Evolutionary conservation across 148 eudicot genomes (phyloP).

Genomic region (Silene uniflora): DNA sequence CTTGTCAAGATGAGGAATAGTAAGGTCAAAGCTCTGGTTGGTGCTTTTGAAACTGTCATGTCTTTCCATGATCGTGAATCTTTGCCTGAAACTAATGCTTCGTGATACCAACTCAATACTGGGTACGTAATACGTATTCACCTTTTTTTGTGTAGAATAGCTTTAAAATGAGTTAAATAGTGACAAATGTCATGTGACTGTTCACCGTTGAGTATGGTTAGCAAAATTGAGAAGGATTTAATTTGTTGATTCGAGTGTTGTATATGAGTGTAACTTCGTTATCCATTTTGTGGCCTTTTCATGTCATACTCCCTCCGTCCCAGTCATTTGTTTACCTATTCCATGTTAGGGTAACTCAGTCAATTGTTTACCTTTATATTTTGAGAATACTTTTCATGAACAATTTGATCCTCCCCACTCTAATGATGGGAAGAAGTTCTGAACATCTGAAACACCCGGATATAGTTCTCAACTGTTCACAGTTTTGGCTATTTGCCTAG

Average conservation of each 20-base stretch:
- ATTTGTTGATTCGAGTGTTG: conserved; percentile 12
- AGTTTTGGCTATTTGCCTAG: background rate
- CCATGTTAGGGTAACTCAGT: too few relatives aligned
- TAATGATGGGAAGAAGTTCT: background rate
- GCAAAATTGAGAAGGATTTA: conserved; percentile 14
- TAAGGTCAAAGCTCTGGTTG: conserved; percentile 79
- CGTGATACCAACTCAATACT: conserved; percentile 19
- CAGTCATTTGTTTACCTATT: too few relatives aligned
- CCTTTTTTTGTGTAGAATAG: conserved; percentile 14
- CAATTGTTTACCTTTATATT: too few relatives aligned
- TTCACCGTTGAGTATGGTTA: conserved; percentile 6
- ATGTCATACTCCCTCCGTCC: too few relatives aligned
- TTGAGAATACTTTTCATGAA: too few relatives aligned
- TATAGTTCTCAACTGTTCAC: background rate
- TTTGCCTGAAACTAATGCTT: conserved; percentile 28
- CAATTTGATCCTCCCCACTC: too few relatives aligned
- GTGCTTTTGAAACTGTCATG: conserved; percentile 70
- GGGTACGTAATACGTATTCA: conserved; percentile 12
- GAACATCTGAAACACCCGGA: background rate
- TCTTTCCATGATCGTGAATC: conserved; percentile 42
- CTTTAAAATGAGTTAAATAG: conserved; percentile 15
- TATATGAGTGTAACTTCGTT: too few relatives aligned
- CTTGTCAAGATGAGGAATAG: conserved; percentile 62
- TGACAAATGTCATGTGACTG: conserved; percentile 15
- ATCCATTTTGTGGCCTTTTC: conserved; percentile 2